Percentiles rank a stretch among this genome's conserved stretches.
Conservation (phyloP, 139 green algal genomes). For the Mychonastes homosphaera region DNA sequence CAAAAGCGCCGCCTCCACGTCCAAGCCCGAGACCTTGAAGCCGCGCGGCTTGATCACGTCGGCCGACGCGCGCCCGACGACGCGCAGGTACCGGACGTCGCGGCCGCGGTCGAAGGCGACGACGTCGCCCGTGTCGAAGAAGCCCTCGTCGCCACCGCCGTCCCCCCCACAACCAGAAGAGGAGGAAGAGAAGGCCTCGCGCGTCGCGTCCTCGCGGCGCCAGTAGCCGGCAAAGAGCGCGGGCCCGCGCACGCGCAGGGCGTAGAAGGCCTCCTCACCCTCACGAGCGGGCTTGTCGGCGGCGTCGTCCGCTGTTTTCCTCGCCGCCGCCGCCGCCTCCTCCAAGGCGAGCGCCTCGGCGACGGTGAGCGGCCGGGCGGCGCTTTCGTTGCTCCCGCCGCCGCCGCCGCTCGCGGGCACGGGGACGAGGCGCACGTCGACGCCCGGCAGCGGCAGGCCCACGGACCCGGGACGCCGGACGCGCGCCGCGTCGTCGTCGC, state of each 20-base stretch:
- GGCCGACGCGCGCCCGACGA: slow-evolving; percentile 75
- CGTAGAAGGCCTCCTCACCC: no score
- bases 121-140: slow-evolving; percentile 75
- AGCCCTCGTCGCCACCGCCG: slow-evolving; percentile 73
- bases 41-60: slow-evolving; percentile 94
- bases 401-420: slow-evolving; percentile 7
- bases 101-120: slow-evolving; percentile 17
- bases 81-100: slow-evolving; percentile 6
- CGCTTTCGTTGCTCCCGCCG: slow-evolving; percentile 1
- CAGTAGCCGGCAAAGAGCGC: slow-evolving; percentile 86
- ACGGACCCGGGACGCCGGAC: slow-evolving; percentile 63
- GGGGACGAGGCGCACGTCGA: slow-evolving; percentile 39
- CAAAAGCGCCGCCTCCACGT: slow-evolving; percentile 66
- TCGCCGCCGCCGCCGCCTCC: not conserved
- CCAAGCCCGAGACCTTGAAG: slow-evolving; percentile 82
- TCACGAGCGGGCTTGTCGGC: no score
- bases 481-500: slow-evolving; percentile 20
- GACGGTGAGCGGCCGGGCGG: not conserved
- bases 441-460: slow-evolving; percentile 70
- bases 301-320: no score
- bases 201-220: slow-evolving; percentile 56
- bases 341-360: not conserved
- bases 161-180: no score
- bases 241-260: slow-evolving; percentile 64
- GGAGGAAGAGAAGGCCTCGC: slow-evolving; percentile 68